Evolutionary conservation across 768 basidiomycete genomes (phyloP).

Genomic region (Leccinum subgranulosum): DNA sequence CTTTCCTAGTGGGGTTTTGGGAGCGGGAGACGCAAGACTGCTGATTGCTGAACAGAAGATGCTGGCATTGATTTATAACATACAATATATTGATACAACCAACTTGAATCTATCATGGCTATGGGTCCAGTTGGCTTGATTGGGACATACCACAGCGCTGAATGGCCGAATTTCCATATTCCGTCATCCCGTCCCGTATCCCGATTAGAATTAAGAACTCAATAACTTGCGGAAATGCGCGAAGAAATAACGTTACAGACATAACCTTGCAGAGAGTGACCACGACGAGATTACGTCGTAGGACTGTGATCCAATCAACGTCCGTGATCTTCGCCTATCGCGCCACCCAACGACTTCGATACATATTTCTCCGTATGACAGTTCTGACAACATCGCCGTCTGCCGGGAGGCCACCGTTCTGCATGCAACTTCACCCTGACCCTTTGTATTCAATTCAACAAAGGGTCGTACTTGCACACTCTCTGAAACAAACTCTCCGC

Average conservation of each 20-base stretch:
- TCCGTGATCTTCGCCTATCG: constrained; percentile 22
- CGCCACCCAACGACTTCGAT: constrained; percentile 8
- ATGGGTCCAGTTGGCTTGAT: not conserved
- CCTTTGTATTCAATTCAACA: not conserved
- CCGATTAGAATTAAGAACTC: not conserved
- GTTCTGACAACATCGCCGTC: not conserved
- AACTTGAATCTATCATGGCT: not conserved
- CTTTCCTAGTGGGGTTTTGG: constrained; percentile 29
- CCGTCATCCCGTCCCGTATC: not conserved
- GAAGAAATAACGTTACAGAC: not conserved
- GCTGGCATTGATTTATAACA: too few relatives aligned
- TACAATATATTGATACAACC: not conserved
- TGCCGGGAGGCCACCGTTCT: not conserved
- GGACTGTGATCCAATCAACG: constrained; percentile 9
- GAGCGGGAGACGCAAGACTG: not conserved
- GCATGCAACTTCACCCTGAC: not conserved
- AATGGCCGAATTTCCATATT: not conserved
- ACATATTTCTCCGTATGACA: not conserved
- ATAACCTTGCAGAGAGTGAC: not conserved
- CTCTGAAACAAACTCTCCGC: not conserved
- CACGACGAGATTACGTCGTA: not conserved
- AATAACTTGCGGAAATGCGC: not conserved
- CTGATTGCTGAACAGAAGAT: not conserved
- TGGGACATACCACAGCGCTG: not conserved
- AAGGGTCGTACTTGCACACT: not conserved